Evolutionary conservation across 768 basidiomycete species (phyloP).

Genomic region (Boletus huronensis): DNA sequence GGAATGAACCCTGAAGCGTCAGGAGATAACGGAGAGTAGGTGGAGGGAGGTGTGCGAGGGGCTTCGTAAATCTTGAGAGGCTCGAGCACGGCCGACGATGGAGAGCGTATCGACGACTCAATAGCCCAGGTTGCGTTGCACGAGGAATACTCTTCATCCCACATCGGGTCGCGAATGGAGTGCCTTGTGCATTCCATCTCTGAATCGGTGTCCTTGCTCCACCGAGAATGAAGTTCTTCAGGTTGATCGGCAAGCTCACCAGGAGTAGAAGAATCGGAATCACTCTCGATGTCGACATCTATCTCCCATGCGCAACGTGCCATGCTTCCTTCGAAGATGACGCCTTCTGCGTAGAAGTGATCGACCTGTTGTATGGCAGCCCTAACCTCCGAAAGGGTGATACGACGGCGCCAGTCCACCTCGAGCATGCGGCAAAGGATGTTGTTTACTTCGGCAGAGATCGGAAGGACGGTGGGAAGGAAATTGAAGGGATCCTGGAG

Average conservation of each 20-base stretch:
- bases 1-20: conserved; percentile 36
- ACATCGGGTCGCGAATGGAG: conserved; percentile 29
- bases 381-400: conserved; percentile 49
- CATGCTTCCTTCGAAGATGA: conserved; percentile 77
- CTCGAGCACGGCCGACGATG: conserved; percentile 36
- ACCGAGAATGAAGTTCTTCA: conserved; percentile 47
- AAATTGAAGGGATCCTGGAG: conserved; percentile 72
- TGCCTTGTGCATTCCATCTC: conserved; percentile 34
- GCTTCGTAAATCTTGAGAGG: conserved; percentile 43
- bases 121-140: conserved; percentile 55
- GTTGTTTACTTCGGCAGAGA: conserved; percentile 69
- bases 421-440: conserved; percentile 73
- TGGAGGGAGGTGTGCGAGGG: conserved; percentile 48
- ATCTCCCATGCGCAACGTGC: conserved; percentile 77
- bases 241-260: conserved; percentile 38
- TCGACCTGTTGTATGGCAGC: conserved; percentile 52
- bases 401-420: conserved; percentile 57
- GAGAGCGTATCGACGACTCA: conserved; percentile 49
- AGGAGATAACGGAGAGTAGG: conserved; percentile 47
- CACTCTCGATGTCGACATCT: conserved; percentile 60
- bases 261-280: conserved; percentile 55
- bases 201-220: conserved; percentile 52
- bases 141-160: conserved; percentile 38
- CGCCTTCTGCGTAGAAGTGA: conserved; percentile 71
- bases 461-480: conserved; percentile 81